Evolutionary conservation across 116 monocot species (phyloP), one percentile per base, ranked within the genome.

Genomic region (Trichopus zeylanicus): DNA sequence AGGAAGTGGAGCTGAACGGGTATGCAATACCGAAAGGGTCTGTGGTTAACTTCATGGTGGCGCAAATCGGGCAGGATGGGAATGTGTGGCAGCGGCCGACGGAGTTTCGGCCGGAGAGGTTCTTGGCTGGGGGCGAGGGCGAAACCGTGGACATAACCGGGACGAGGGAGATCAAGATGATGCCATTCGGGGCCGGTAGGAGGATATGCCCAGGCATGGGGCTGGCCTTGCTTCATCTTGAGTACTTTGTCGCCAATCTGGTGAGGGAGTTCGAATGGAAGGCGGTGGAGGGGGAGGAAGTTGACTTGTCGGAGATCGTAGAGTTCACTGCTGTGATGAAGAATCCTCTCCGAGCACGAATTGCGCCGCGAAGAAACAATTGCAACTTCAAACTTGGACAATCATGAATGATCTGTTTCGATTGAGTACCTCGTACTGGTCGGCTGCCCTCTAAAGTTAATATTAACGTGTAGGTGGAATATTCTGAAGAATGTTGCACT

Each of bases 181-280:
- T 77, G 67, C 77, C 77, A 6, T 77, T 77, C 19, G 77, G 77
- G 23, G 77, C 37, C 5, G 77, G 77, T n/a, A 26, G 68, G 56
- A 62, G 77, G 46, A 67, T 77, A 3, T 77, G 77, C 46, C 77
- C 71, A 5, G 71, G 71, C 39, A 10, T 71, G 7, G 66, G 38
- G 37, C 66, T 76, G 8, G 76, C 76, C 12, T 26, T 76, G 55
- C 51, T 70, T 8, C 76, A 76, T 37, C 48, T 76, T 10, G 76
- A 76, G 38, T 76, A 62, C 38, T 70, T 76, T 46, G 70, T 66
- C 0, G 76, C 70, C 2, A 66, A 70, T 51, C 55, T 76, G 31
- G 66, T 76, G 25, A 49, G 62, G 15, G 62, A 70, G 42, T 76
- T 70, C 20, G 66, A 66, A 25, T 76, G 76, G 76, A 46, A 42